Percentiles rank a stretch among this genome's conserved stretches.
Conservation (phyloP, 2,329 filamentous ascomycete genomes). For the Berkeleyomyces basicola region DNA sequence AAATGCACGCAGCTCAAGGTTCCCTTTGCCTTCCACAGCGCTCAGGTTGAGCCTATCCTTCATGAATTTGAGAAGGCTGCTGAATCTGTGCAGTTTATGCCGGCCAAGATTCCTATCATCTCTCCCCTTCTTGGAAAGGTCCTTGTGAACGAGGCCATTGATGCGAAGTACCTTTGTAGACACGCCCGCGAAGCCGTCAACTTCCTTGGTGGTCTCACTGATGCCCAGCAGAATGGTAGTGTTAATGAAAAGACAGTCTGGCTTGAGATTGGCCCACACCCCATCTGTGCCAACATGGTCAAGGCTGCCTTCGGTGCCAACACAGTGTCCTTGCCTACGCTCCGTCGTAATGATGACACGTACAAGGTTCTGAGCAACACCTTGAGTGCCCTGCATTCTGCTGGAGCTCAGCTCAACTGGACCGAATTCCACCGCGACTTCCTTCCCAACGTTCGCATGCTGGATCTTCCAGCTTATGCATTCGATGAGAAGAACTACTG, state of each 20-base stretch:
- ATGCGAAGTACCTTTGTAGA: slow-evolving; percentile 41
- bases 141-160: slow-evolving; percentile 32
- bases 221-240: slow-evolving; percentile 35
- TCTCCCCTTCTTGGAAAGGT: slow-evolving; percentile 46
- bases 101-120: slow-evolving; percentile 38
- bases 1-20: slow-evolving; percentile 32
- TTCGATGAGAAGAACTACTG: slow-evolving; percentile 62
- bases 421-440: slow-evolving; percentile 48
- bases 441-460: slow-evolving; percentile 26
- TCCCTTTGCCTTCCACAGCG: slow-evolving; percentile 37
- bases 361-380: slow-evolving; percentile 47
- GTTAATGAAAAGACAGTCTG: slow-evolving; percentile 48
- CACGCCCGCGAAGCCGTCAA: slow-evolving; percentile 49
- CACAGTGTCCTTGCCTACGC: slow-evolving; percentile 37
- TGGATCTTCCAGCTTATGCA: slow-evolving; percentile 50
- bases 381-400: slow-evolving; percentile 39
- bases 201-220: slow-evolving; percentile 42
- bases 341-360: slow-evolving; percentile 46
- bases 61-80: slow-evolving; percentile 38
- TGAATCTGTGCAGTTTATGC: slow-evolving; percentile 22
- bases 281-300: slow-evolving; percentile 49
- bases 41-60: slow-evolving; percentile 37
- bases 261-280: slow-evolving; percentile 55
- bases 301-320: slow-evolving; percentile 40
- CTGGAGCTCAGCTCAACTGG: slow-evolving; percentile 50